Conservation (phyloP, 495 filamentous ascomycete species). For the Podospora pseudocomata region DNA sequence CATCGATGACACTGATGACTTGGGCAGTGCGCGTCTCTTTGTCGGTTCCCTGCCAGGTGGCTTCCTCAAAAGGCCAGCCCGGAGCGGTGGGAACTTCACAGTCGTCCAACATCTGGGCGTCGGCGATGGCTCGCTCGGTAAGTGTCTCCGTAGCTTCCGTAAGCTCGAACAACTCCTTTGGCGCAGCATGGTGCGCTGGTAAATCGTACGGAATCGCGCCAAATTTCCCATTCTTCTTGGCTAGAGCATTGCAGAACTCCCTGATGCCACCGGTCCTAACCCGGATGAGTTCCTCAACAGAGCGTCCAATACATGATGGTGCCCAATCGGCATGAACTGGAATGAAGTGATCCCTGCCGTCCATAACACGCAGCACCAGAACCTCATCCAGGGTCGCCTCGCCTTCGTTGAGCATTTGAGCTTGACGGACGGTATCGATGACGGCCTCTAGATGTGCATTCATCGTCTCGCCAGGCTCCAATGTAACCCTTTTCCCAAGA, state of each 20-base stretch:
- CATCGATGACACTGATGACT: slow-evolving; percentile 52
- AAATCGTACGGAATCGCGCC: slow-evolving; percentile 45
- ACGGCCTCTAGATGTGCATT: slow-evolving; percentile 62
- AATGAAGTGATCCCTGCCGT: slow-evolving; percentile 89
- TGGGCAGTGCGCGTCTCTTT: slow-evolving; percentile 27
- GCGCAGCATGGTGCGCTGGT: slow-evolving; percentile 50
- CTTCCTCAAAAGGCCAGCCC: slow-evolving; percentile 74
- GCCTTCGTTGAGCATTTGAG: slow-evolving; percentile 68
- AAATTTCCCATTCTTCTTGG: slow-evolving; percentile 21
- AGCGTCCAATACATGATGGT: slow-evolving; percentile 77
- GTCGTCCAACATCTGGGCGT: slow-evolving; percentile 73
- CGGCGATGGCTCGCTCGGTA: slow-evolving; percentile 69
- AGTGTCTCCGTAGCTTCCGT: slow-evolving; percentile 78
- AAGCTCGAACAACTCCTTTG: slow-evolving; percentile 80
- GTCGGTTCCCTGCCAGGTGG: slow-evolving; percentile 33
- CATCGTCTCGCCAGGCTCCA: slow-evolving; percentile 80
- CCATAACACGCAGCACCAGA: slow-evolving; percentile 78
- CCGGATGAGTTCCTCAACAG: slow-evolving; percentile 75
- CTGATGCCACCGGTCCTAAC: slow-evolving; percentile 74
- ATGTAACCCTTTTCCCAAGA: slow-evolving; percentile 49
- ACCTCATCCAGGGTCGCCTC: slow-evolving; percentile 71
- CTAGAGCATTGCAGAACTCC: slow-evolving; percentile 38
- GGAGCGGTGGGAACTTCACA: slow-evolving; percentile 54
- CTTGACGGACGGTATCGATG: slow-evolving; percentile 59
- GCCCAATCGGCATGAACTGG: slow-evolving; percentile 73